Percentiles rank a stretch among this genome's conserved stretches.
phyloP scores from a whole-genome alignment of 2,329 filamentous ascomycete species.

The Hypocrella siamensis region DNA sequence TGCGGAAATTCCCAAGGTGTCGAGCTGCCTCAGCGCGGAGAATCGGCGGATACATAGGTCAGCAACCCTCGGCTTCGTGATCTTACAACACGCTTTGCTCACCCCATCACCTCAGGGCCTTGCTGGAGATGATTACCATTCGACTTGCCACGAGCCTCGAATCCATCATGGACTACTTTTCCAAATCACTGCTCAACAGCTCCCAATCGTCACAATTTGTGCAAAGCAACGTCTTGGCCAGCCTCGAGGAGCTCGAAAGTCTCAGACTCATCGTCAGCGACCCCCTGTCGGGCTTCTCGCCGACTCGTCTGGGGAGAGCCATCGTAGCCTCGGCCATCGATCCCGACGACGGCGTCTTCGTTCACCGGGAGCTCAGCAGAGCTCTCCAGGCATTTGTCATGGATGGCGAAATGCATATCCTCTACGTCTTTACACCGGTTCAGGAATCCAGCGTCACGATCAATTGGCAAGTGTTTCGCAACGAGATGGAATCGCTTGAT shows the following conservation, averaged over 20 bases:
- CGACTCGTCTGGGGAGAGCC: conserved; percentile 53
- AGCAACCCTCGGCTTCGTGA: background rate
- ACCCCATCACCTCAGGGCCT: conserved; percentile 29
- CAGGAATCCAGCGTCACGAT: conserved; percentile 39
- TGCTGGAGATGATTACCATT: conserved; percentile 56
- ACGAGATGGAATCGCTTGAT: conserved; percentile 54
- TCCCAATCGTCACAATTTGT: conserved; percentile 35
- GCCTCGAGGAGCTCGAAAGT: conserved; percentile 39
- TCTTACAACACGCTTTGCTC: background rate
- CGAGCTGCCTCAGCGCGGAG: conserved; percentile 52
- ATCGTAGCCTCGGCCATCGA: conserved; percentile 58
- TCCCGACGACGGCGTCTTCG: conserved; percentile 60
- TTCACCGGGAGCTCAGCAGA: conserved; percentile 51
- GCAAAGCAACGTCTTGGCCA: conserved; percentile 36
- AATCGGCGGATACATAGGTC: conserved; percentile 53
- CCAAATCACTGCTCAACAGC: conserved; percentile 49
- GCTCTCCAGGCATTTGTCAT: conserved; percentile 61
- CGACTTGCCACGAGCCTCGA: conserved; percentile 49
- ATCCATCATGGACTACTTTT: conserved; percentile 52
- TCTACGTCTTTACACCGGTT: conserved; percentile 64
- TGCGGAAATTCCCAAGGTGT: conserved; percentile 53
- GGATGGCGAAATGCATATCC: conserved; percentile 66
- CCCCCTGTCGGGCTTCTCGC: conserved; percentile 33
- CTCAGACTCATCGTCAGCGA: conserved; percentile 39
- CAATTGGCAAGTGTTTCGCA: conserved; percentile 58